These are phyloP conservation scores for Coniochaeta sp. DNA, from an alignment of 2,329 filamentous ascomycete species.

Conservation along the genomic window DNA sequence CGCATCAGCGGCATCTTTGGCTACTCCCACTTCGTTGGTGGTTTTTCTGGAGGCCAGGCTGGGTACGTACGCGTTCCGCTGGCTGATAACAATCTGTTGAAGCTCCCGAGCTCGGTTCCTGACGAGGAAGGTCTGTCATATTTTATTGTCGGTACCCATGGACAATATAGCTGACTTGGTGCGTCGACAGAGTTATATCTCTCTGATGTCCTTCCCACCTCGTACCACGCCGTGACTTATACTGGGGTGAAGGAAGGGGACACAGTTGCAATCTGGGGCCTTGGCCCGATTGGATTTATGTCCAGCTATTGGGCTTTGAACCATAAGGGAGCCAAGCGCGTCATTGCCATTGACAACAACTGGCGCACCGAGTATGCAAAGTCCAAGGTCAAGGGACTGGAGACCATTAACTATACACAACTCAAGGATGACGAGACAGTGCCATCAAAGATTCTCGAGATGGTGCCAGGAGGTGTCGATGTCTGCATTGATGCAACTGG, in stretches of 20 bases:
- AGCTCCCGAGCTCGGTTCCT: constrained; percentile 56
- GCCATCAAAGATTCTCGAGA: constrained; percentile 6
- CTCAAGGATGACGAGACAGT: constrained; percentile 5
- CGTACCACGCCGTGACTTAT: constrained; percentile 58
- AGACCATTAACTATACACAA: constrained; percentile 7
- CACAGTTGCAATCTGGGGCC: constrained; percentile 58
- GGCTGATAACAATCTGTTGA: constrained; percentile 56
- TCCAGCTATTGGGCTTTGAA: constrained; percentile 6
- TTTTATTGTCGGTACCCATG: background rate
- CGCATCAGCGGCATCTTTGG: constrained; percentile 46
- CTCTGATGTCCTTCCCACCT: constrained; percentile 55
- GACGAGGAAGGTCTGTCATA: constrained; percentile 49
- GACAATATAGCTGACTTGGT: constrained; percentile 23
- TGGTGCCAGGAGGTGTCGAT: constrained; percentile 9
- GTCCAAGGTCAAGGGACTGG: constrained; percentile 4
- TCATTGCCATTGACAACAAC: constrained; percentile 9
- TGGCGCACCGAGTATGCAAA: constrained; percentile 7
- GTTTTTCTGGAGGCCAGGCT: constrained; percentile 60
- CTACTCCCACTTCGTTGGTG: constrained; percentile 55
- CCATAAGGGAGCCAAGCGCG: constrained; percentile 6
- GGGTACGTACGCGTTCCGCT: constrained; percentile 61
- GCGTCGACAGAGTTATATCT: constrained; percentile 21
- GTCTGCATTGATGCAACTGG: constrained; percentile 9
- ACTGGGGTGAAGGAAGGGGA: constrained; percentile 57
- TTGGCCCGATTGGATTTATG: constrained; percentile 49